Evolutionary conservation across 169 alveolate species (phyloP).

Genomic region (Plasmodium gonderi): DNA sequence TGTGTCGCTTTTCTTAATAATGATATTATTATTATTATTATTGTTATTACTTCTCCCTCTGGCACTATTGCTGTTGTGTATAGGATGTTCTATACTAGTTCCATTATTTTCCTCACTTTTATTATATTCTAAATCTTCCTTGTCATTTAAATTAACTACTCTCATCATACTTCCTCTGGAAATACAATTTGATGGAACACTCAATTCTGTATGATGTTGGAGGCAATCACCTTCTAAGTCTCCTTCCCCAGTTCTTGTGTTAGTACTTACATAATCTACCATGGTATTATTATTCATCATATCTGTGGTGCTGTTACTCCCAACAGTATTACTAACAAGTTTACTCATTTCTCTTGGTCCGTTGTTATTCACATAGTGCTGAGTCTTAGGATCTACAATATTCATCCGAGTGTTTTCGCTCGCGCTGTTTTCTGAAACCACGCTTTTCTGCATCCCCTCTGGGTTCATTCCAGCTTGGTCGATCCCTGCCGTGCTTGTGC

Average conservation of each 20-base stretch:
- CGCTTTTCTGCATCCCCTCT: neutral
- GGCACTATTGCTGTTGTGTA: neutral
- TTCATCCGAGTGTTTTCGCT: neutral
- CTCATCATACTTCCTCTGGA: neutral
- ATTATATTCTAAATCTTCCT: neutral
- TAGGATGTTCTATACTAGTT: neutral
- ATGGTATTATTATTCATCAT: neutral
- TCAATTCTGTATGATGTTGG: neutral
- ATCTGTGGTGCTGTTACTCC: slow-evolving; percentile 9
- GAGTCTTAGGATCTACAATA: neutral
- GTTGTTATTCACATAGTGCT: neutral
- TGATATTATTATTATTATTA: neutral
- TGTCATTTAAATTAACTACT: neutral
- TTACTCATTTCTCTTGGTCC: neutral
- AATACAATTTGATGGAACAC: neutral
- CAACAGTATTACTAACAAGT: neutral
- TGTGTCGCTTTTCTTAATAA: neutral
- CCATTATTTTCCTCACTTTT: neutral
- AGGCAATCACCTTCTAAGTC: neutral
- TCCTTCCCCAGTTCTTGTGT: neutral
- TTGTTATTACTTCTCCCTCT: neutral
- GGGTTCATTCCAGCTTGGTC: neutral
- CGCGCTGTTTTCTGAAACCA: neutral
- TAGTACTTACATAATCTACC: neutral
- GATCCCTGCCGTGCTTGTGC: neutral